Base-by-base conservation (phyloP, 192 early-diverging fungal species). In the Entomortierella chlamydospora region DNA sequence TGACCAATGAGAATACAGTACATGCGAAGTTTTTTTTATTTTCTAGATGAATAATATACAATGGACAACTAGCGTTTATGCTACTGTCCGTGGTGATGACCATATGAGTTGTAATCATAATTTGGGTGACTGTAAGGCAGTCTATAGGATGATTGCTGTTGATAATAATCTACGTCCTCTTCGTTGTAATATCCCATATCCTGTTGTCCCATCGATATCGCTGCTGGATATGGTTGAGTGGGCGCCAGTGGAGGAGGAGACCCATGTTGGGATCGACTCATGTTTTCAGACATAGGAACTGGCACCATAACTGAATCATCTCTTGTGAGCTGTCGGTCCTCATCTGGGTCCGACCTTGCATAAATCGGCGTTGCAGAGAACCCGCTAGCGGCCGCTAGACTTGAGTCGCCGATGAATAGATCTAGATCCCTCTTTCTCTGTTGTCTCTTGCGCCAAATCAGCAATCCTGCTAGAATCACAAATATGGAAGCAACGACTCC, bases 381-480 rank as follows among this genome's bases (percentile, higher is more conserved):
- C 23, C 61, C 70, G 30, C 70, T 72, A 9, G 70, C 52, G 4
- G 70, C 61, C 6, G 47, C 56, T 15, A 73, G 49, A 41, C 29
- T 66, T 4, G 34, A 41, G 28, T 61, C 39, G 3, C 25, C 45
- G 7, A 47, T 39, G 51, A 42, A 55, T 25, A 66, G 57, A 12
- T 60, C 55, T 39, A 73, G 42, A 10, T 34, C 25, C 17, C 13
- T 29, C 28, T 65, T 51, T 23, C 45, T 42, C 34, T 66, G 72
- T 10, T 58, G 49, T 17, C 63, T 55, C 30, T 65, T 65, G 1
- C 72, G 62, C 72, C 72, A 73, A 0, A 66, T 25, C 11, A 73
- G 39, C 17, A 73, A 22, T 4, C 17, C 62, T n/a, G 57, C 63
- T 18, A 73, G 23, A 55, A 61, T 61, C 4, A 64, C 54, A 29